These are phyloP conservation scores for Alternaria alternata DNA, from an alignment of 2,329 filamentous ascomycete genomes.

Conservation along the genomic window DNA sequence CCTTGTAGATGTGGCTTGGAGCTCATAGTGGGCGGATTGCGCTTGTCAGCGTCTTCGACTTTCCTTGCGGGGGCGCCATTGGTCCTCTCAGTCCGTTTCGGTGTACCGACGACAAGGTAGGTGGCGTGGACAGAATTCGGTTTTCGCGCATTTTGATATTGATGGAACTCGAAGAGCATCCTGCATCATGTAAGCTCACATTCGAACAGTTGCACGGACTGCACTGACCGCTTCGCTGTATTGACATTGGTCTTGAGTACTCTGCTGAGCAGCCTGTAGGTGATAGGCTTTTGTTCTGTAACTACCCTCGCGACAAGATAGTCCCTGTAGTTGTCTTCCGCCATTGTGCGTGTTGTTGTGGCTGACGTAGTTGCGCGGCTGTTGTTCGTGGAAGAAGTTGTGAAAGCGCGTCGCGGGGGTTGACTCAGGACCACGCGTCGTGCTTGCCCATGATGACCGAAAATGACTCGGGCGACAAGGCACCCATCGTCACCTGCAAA, in stretches of 20 bases:
- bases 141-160: constrained; percentile 76
- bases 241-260: constrained; percentile 85
- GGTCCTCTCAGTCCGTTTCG: constrained; percentile 47
- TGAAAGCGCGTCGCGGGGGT: constrained; percentile 35
- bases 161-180: constrained; percentile 88
- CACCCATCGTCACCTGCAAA: constrained; percentile 4
- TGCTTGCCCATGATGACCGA: constrained; percentile 12
- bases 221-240: constrained; percentile 81
- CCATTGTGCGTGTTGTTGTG: constrained; percentile 40
- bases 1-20: constrained; percentile 64
- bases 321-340: constrained; percentile 69
- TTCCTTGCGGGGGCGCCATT: constrained; percentile 56
- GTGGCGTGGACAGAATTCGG: constrained; percentile 83
- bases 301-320: constrained; percentile 80
- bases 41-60: constrained; percentile 73
- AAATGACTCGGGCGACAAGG: constrained; percentile 39
- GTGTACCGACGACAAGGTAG: constrained; percentile 83
- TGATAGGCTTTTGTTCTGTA: constrained; percentile 78
- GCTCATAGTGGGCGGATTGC: constrained; percentile 72
- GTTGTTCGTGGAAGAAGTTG: constrained; percentile 10
- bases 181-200: constrained; percentile 55
- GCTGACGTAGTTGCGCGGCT: neutral
- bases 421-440: constrained; percentile 40
- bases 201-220: neutral
- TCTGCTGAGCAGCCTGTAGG: constrained; percentile 84